Evolutionary conservation across 108 stramenopile genomes (phyloP).

Genomic region (Seminavis robusta): DNA sequence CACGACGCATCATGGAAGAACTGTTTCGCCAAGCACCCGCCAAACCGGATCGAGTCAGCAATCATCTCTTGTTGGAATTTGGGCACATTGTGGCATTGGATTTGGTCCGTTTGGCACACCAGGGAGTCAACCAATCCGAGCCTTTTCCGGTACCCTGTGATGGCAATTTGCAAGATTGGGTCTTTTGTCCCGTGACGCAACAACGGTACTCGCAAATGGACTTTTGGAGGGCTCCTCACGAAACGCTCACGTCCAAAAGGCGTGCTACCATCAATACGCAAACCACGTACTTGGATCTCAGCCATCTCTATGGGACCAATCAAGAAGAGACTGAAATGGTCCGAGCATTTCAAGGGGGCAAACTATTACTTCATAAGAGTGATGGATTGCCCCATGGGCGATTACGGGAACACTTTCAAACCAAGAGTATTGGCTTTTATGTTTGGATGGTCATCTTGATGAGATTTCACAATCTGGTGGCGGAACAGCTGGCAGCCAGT

Average conservation of each 20-base stretch:
- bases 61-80: conserved; percentile 18
- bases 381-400: too few relatives aligned
- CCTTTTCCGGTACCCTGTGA: conserved; percentile 8
- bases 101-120: conserved; percentile 2
- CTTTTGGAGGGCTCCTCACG: neutral
- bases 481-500: neutral
- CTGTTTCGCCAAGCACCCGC: conserved; percentile 8
- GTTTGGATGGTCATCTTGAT: conserved; percentile 4
- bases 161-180: neutral
- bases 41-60: too few relatives aligned
- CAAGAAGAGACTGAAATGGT: conserved; percentile 1
- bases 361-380: too few relatives aligned
- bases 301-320: conserved; percentile 15
- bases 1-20: conserved; percentile 5
- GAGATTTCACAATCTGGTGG: conserved; percentile 18
- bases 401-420: neutral
- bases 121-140: neutral
- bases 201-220: conserved; percentile 1
- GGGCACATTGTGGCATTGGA: conserved; percentile 12
- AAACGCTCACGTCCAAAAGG: neutral
- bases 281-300: conserved; percentile 21
- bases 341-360: neutral
- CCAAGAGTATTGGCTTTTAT: conserved; percentile 1
- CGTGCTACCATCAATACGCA: conserved; percentile 11
- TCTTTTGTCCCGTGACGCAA: conserved; percentile 8